A percentile compares a stretch with the other conserved stretches of the same genome.
Evolutionary conservation across 2,329 filamentous ascomycete species (phyloP).

Genomic region (Arachnopeziza araneosa): DNA sequence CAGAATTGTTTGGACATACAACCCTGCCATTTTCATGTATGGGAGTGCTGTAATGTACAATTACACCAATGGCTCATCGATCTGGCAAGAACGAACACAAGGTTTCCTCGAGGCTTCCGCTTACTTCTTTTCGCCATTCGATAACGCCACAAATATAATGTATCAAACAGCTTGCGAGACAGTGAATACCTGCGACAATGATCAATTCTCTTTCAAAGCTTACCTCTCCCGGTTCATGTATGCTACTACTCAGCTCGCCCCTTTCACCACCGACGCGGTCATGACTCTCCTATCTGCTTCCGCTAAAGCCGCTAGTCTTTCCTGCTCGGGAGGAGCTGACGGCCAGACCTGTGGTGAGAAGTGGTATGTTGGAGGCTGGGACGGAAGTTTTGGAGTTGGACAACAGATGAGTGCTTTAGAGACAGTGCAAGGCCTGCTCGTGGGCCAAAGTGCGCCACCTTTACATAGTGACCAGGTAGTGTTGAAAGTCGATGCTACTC

Average conservation of each 20-base stretch:
- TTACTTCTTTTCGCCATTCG: conserved; percentile 48
- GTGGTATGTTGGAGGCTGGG: conserved; percentile 55
- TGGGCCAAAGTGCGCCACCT: conserved; percentile 39
- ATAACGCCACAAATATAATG: conserved; percentile 54
- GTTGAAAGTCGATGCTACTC: background rate
- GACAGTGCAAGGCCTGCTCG: conserved; percentile 54
- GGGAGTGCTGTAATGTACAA: conserved; percentile 61
- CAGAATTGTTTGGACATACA: conserved; percentile 58
- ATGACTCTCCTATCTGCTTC: conserved; percentile 44
- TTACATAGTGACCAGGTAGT: conserved; percentile 4
- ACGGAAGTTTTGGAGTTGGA: conserved; percentile 50
- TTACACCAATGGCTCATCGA: conserved; percentile 42
- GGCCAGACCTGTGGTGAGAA: conserved; percentile 50
- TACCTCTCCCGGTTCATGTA: conserved; percentile 62
- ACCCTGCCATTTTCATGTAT: conserved; percentile 59
- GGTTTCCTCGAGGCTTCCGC: conserved; percentile 46
- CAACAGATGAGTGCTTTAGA: conserved; percentile 62
- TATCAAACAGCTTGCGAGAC: conserved; percentile 62
- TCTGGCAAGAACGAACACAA: conserved; percentile 49
- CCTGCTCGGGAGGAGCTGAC: conserved; percentile 50
- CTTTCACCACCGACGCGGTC: conserved; percentile 45
- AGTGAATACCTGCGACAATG: conserved; percentile 49
- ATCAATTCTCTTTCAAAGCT: conserved; percentile 65
- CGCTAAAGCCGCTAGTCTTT: conserved; percentile 48
- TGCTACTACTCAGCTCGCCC: conserved; percentile 50